Percentiles rank a stretch among this genome's conserved stretches.
Evolutionary conservation across 495 filamentous ascomycete genomes (phyloP).

Genomic region (Cairneyella variabilis): DNA sequence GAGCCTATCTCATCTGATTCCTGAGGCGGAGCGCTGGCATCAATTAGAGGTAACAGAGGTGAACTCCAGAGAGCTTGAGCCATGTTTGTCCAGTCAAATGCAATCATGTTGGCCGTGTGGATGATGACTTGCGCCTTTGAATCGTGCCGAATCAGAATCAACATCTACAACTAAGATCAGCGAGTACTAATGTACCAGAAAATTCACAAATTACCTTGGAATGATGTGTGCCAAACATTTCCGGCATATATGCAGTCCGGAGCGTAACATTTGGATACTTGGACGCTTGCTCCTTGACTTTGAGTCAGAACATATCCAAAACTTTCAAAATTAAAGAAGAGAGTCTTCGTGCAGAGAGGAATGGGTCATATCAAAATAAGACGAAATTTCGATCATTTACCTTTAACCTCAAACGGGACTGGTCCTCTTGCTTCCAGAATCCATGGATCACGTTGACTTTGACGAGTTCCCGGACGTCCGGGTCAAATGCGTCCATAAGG

Average conservation of each 20-base stretch:
- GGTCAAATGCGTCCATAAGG: conserved; percentile 57
- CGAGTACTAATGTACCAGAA: neutral
- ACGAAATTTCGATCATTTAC: conserved; percentile 37
- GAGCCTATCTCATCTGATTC: conserved; percentile 42
- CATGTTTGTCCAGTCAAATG: conserved; percentile 83
- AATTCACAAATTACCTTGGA: conserved; percentile 30
- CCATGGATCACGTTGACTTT: conserved; percentile 79
- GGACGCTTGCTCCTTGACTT: conserved; percentile 35
- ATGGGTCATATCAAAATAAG: neutral
- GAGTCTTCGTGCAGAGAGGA: neutral
- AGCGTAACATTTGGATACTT: conserved; percentile 66
- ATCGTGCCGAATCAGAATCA: conserved; percentile 75
- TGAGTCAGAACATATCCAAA: neutral
- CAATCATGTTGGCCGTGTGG: conserved; percentile 88
- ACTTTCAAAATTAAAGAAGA: neutral
- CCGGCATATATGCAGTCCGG: conserved; percentile 76
- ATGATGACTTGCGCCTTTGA: conserved; percentile 76
- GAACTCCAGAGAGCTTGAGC: conserved; percentile 81
- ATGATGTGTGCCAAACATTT: conserved; percentile 85
- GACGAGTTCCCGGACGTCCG: conserved; percentile 60
- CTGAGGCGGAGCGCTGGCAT: neutral
- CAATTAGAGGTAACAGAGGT: conserved; percentile 56
- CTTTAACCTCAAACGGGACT: conserved; percentile 54
- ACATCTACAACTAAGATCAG: conserved; percentile 45
- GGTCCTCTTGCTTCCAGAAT: conserved; percentile 76